These are phyloP conservation scores for Daldinia grandis DNA, from an alignment of 495 filamentous ascomycete genomes.

Conservation along the genomic window DNA sequence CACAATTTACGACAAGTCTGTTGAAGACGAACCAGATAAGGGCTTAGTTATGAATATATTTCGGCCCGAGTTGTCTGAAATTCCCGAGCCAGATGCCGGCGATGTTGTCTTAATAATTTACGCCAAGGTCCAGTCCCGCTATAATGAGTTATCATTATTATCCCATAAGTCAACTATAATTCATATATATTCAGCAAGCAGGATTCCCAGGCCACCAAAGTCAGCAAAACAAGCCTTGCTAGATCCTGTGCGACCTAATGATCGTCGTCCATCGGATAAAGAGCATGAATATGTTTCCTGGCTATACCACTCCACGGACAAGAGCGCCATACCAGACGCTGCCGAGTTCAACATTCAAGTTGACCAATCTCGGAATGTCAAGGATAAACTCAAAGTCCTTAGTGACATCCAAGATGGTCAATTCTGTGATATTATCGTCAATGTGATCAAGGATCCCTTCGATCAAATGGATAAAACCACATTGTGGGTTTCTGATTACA, in stretches of 20 bases:
- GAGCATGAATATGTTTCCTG: conserved; percentile 53
- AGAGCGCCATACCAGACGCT: conserved; percentile 54
- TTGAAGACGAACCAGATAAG: conserved; percentile 35
- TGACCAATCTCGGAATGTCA: conserved; percentile 51
- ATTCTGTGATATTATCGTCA: conserved; percentile 77
- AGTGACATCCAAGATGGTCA: conserved; percentile 64
- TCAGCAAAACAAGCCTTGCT: conserved; percentile 48
- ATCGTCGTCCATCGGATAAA: conserved; percentile 27
- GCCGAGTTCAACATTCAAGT: conserved; percentile 53
- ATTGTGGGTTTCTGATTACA: conserved; percentile 89
- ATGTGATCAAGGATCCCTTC: conserved; percentile 73
- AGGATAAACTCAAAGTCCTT: conserved; percentile 69
- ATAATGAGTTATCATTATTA: conserved; percentile 49
- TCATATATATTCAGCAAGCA: conserved; percentile 48
- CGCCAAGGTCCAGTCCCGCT: conserved; percentile 51
- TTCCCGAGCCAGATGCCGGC: conserved; percentile 49
- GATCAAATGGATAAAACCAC: conserved; percentile 59
- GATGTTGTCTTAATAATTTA: conserved; percentile 55
- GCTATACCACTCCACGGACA: conserved; percentile 52
- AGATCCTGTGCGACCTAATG: conserved; percentile 10
- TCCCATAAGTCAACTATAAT: conserved; percentile 48
- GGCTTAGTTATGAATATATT: conserved; percentile 56
- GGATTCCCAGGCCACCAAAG: conserved; percentile 50
- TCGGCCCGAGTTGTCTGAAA: conserved; percentile 44
- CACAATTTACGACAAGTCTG: conserved; percentile 54